Base-by-base conservation (phyloP, 495 filamentous ascomycete genomes). In the Hypoxylon fuscum region DNA sequence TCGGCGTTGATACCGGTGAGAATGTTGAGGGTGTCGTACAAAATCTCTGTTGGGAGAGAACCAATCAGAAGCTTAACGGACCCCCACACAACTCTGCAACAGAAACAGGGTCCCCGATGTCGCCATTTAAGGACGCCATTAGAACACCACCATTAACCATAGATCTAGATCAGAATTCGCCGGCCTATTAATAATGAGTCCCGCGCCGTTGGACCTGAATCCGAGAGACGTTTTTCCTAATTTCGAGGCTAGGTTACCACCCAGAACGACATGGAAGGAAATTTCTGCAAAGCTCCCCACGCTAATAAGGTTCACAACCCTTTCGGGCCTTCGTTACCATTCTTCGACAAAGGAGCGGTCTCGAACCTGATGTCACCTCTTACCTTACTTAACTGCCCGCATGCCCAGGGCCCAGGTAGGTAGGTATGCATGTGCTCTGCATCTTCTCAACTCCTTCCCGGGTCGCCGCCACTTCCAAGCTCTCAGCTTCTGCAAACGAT, bases 11-110 rank as follows among this genome's bases (percentile, higher is more conserved):
- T 21, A 17, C 18, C 27, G 31, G 46, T 21, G 46, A 49, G 31
- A 31, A n/a, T n/a, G n/a, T n/a, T 27, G 25, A 27, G 25, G 25
- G 4, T 4, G 38, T 23, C 14, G 27, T 21, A 45, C 37, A 40
- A 49, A 64, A 53, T 50, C 8, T 32, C 38, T 49, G 53, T 48
- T 38, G 40, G 23, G 20, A 9, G 22, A 32, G 37, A 55, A 6
- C 56, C 67, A 62, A 64, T 64, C 64, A 63, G 64, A 67, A 69
- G 58, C 63, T 68, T 32, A 67, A 67, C 21, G 21, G 37, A 54
- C 55, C 64, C 67, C 63, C 67, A 60, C 62, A 52, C 42, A 15
- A 2, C 10, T 35, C 15, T 32, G 17, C 20, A 50, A 50, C 37
- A 42, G n/a, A n/a, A 43, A 51, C 29, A 41, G n/a, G 5, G 35